phyloP scores from a whole-genome alignment of 2,329 filamentous ascomycete genomes.

The Sarocladium kiliense region DNA sequence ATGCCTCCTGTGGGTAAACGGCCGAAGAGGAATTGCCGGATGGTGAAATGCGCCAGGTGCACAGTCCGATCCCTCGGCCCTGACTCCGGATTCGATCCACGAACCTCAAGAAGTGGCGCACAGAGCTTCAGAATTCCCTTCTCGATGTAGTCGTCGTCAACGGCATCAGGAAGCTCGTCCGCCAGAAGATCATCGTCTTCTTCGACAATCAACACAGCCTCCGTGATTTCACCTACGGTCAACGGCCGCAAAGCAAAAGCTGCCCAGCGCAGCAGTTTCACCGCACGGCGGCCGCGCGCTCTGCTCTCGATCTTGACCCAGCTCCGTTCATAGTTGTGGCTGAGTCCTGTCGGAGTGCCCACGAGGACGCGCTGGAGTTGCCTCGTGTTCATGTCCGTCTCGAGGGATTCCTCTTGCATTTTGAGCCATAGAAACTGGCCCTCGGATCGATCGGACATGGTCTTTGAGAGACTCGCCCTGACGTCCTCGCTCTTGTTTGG shows the following conservation, averaged over 20 bases:
- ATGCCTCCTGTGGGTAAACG: background rate
- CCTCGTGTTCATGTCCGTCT: constrained; percentile 19
- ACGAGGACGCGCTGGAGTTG: constrained; percentile 23
- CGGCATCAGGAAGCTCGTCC: constrained; percentile 19
- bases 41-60: constrained; percentile 17
- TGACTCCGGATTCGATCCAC: accelerated
- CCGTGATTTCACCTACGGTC: constrained; percentile 16
- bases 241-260: constrained; percentile 19
- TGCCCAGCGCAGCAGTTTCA: constrained; percentile 24
- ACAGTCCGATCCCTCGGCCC: constrained; percentile 9
- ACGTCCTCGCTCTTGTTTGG: constrained; percentile 18
- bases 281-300: constrained; percentile 13
- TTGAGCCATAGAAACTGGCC: constrained; percentile 30
- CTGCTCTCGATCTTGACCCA: constrained; percentile 20
- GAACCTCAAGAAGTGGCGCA: constrained; percentile 23
- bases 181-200: constrained; percentile 14
- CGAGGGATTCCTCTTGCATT: constrained; percentile 21
- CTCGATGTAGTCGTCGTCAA: constrained; percentile 24
- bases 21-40: constrained; percentile 16
- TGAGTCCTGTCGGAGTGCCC: constrained; percentile 21
- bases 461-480: constrained; percentile 15
- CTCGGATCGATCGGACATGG: constrained; percentile 21
- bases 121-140: constrained; percentile 23
- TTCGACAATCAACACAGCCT: constrained; percentile 19
- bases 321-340: constrained; percentile 23